Conservation (phyloP, 192 early-diverging fungal genomes). For the Chytriomyces confervae region DNA sequence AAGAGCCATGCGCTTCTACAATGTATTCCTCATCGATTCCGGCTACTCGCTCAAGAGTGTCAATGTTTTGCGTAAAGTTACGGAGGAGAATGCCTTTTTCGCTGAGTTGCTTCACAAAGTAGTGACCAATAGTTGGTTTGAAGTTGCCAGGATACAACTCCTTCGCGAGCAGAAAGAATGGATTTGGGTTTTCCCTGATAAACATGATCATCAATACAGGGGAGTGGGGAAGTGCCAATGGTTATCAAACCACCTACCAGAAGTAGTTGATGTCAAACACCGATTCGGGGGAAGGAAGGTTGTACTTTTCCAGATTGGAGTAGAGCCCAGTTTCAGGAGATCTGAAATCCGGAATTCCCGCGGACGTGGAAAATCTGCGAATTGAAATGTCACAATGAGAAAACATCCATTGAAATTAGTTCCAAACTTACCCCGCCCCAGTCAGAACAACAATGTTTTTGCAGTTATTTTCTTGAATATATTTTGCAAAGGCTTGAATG, state of each 20-base stretch:
- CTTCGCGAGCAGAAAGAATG: slow-evolving; percentile 87
- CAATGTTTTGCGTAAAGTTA: slow-evolving; percentile 96
- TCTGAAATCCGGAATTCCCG: slow-evolving; percentile 89
- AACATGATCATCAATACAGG: slow-evolving; percentile 21
- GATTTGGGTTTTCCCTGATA: slow-evolving; percentile 69
- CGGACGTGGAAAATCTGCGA: slow-evolving; percentile 50
- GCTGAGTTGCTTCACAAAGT: slow-evolving; percentile 81
- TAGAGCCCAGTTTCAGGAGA: slow-evolving; percentile 90
- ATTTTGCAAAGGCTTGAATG: slow-evolving; percentile 47
- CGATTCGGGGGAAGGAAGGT: slow-evolving; percentile 87
- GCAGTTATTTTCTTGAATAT: slow-evolving; percentile 46
- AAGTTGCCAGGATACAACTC: slow-evolving; percentile 81
- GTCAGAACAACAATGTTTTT: slow-evolving; percentile 79
- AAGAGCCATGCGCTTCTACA: slow-evolving; percentile 94
- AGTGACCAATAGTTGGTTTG: slow-evolving; percentile 84
- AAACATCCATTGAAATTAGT: background rate
- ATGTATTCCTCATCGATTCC: slow-evolving; percentile 72
- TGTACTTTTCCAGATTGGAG: slow-evolving; percentile 82
- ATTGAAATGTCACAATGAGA: slow-evolving; percentile 53
- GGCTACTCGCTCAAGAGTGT: slow-evolving; percentile 87
- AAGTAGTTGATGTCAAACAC: slow-evolving; percentile 93
- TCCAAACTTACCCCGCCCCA: slow-evolving; percentile 69
- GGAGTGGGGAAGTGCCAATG: background rate
- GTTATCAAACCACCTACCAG: slow-evolving; percentile 28
- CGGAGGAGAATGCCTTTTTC: slow-evolving; percentile 75